Conservation (phyloP, 352 stramenopile species). For the Aphanomyces astaci region DNA sequence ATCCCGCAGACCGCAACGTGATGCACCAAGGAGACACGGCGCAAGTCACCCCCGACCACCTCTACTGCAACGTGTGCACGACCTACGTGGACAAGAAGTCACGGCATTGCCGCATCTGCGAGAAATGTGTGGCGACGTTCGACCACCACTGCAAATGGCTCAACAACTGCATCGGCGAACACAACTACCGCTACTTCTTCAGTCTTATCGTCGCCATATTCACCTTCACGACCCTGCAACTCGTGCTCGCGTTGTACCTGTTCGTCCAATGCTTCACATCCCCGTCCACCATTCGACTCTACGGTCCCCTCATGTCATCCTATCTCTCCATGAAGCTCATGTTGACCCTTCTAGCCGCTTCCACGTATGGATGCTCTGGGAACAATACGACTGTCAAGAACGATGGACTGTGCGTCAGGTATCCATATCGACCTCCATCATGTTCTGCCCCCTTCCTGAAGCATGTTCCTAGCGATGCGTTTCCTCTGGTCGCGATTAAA, state of each 20-base stretch:
- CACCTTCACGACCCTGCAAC: slow-evolving; percentile 56
- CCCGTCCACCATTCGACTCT: background rate
- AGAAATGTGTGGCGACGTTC: slow-evolving; percentile 94
- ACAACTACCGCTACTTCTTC: slow-evolving; percentile 81
- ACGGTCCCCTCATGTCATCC: slow-evolving; percentile 1
- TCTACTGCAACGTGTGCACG: slow-evolving; percentile 85
- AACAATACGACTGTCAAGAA: background rate
- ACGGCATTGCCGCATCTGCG: slow-evolving; percentile 92
- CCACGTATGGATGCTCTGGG: slow-evolving; percentile 8
- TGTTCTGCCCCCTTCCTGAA: background rate
- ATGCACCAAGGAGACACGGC: slow-evolving; percentile 23
- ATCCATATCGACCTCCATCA: background rate
- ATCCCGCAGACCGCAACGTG: slow-evolving; percentile 73
- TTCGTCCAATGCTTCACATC: slow-evolving; percentile 27
- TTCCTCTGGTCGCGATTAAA: slow-evolving; percentile 34
- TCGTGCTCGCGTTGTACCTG: slow-evolving; percentile 56
- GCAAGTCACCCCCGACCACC: slow-evolving; percentile 35
- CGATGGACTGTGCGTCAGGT: background rate
- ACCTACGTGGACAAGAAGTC: slow-evolving; percentile 85
- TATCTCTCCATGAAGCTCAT: background rate
- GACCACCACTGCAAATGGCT: slow-evolving; percentile 97
- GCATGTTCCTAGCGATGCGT: background rate
- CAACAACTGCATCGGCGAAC: slow-evolving; percentile 92
- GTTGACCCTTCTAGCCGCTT: background rate
- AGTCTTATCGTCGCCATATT: slow-evolving; percentile 58